Base-by-base conservation (phyloP, 306 rosid species). In the Abrus precatorius region DNA sequence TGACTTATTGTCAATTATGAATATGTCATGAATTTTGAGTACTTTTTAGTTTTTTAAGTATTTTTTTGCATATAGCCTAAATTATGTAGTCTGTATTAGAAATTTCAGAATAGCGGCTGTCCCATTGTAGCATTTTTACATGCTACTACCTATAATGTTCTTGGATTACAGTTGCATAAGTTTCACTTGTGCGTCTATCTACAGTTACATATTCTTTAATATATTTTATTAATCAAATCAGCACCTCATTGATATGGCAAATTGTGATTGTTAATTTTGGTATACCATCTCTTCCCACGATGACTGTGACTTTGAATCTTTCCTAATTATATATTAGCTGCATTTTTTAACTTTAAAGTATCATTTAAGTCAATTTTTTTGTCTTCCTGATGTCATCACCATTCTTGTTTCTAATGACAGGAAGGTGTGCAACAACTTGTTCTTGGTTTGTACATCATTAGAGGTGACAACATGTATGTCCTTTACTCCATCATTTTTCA, bases 381-480 rank as follows among this genome's bases (percentile, higher is more conserved):
- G 20, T 55, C 44, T 20, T 20, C 20, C 20, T 20, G 20, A 41
- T 71, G 30, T 78, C 54, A 52, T 48, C 20, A 29, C 62, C 30
- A 66, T 78, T 41, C 45, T 20, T 45, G 63, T 75, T 82, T 78
- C 72, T 82, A 57, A 61, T 65, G 68, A 84, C 96, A 95, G 99
- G 99, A 95, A 86, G 99, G 99, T 34, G 99, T 95, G 55, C 98
- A 93, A 75, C 95, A 91, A 84, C 95, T 93, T 65, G 99, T 91
- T 75, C 83, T 95, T 74, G 99, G 99, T 11, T 70, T 95, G 80
- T 93, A 95, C 84, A 95, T 93, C 84, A 93, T 95, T 40, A 89
- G 99, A 86, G 99, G 98, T 49, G 99, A 95, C 87, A 95, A 95
- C 89, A 93, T 95, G 99, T 95, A 91, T 83, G 84, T 28, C 70